Base-by-base conservation (phyloP, 2,329 filamentous ascomycete species). In the Cladosporium sp. region DNA sequence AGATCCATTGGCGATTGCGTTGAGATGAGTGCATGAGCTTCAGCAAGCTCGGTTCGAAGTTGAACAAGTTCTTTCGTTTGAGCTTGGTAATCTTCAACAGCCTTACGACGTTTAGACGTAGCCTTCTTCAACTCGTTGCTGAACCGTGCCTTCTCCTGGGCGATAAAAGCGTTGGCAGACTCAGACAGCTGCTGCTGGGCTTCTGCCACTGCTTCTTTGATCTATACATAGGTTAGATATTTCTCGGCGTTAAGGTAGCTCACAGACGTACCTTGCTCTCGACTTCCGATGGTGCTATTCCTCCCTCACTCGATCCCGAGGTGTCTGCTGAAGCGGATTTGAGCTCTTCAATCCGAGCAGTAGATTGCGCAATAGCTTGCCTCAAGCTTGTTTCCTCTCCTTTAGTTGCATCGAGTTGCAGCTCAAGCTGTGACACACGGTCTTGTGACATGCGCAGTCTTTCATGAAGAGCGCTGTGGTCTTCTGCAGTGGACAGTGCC, bases 131-230 rank as follows among this genome's bases (percentile, higher is more conserved):
- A 4, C 8, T 48, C 36, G 36, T 48, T 48, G n/a, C 7, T 25
- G 4, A 22, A 48, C 25, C 27, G 27, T 33, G 45, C 12, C 36
- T 48, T 48, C 15, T 48, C 45, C 25, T 48, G 45, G 2, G 45
- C 45, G 18, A 48, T 33, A 13, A 40, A 48, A 11, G 27, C 18
- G 8, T 39, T 40, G 13, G 45, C 45, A 18, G 12, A 40, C 3
- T 19, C 27, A 5, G 45, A 40, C 18, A 48, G 13, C 15, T 48
- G 36, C 8, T 40, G 38, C 3, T 27, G 35, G 20, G 45, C 36
- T 13, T 15, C 27, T 8, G 36, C 27, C 11, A 48, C 45, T 13
- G 45, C 45, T 33, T 48, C 45, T 4, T 22, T 40, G 12, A 48
- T 25, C 45, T 48, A 27, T 11, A 15, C 2, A 8, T 3, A 7